Evolutionary conservation across 1,284 basidiomycete species (phyloP), one percentile per base, ranked within the genome.

Genomic region (Cryptococcus deneoformans): DNA sequence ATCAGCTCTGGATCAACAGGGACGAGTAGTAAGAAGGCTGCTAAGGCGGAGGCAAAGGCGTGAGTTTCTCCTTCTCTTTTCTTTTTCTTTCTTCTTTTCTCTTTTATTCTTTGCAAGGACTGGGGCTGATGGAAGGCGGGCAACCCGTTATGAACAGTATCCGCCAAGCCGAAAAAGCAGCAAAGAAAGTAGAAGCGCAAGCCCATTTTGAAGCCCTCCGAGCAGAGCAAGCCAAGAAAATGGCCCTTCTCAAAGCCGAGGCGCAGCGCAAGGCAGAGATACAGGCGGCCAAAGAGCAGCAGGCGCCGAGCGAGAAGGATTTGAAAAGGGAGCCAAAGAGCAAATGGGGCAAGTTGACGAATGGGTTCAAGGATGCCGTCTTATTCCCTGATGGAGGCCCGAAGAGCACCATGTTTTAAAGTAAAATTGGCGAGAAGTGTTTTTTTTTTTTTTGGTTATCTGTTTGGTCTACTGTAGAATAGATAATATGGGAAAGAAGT

Each of bases 151-250:
- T 29, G 16, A 11, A 34, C 55, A 70, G 69, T 8, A 64, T 67
- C 45, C 43, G 45, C 24, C 57, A 46, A 43, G 66, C 69, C 7
- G 69, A 68, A 39, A 71, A 71, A 47, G 59, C 53, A 6, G 57
- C 58, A 7, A 62, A 65, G 47, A 68, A 70, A 47, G 59, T 61
- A 8, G 68, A 71, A 51, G 59, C 60, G 9, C 68, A 67, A 48
- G 63, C 62, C n/a, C 64, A 66, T 53, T 71, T 75, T 60, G 70
- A 72, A 55, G 65, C 63, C 6, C 64, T 73, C 8, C 61, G 71
- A 48, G 58, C 65, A 12, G 66, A 75, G 56, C 73, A 72, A 57
- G 65, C 66, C 49, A 59, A 59, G 37, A 65, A 63, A 35, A 67
- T 69, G 52, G 70, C 67, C 0, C 46, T 62, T 10, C 54, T 58